Conservation (phyloP, 2,329 filamentous ascomycete species). For the Talaromyces sp. region DNA sequence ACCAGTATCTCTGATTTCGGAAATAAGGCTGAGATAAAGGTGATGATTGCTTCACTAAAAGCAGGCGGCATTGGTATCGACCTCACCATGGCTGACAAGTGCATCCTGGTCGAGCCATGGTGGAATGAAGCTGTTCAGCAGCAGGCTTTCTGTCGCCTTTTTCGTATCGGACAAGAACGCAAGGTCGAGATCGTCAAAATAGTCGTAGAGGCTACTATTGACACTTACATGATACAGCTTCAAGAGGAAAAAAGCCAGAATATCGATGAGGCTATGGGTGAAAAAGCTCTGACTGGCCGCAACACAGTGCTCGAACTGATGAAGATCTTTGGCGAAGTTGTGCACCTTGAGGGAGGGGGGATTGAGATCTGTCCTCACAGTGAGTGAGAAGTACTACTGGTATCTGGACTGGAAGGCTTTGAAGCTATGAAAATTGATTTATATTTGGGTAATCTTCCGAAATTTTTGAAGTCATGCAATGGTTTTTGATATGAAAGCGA, state of each 20-base stretch:
- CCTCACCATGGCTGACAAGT: conserved; percentile 55
- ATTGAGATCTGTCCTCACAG: background rate
- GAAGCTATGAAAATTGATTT: background rate
- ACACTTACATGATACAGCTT: conserved; percentile 51
- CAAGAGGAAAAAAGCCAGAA: conserved; percentile 48
- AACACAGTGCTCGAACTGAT: conserved; percentile 18
- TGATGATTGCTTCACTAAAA: conserved; percentile 53
- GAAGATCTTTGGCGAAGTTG: conserved; percentile 20
- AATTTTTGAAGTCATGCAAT: background rate
- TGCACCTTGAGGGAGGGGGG: conserved; percentile 7
- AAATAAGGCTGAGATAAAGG: conserved; percentile 28
- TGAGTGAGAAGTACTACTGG: background rate
- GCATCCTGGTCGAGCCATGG: conserved; percentile 53
- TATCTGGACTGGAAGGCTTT: background rate
- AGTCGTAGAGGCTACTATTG: conserved; percentile 52
- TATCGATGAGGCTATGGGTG: conserved; percentile 21
- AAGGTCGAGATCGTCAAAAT: conserved; percentile 57
- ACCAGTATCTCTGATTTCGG: conserved; percentile 45
- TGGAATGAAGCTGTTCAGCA: conserved; percentile 59
- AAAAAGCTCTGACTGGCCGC: conserved; percentile 12
- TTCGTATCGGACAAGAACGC: conserved; percentile 59
- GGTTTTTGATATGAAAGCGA: background rate
- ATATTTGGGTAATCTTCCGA: background rate
- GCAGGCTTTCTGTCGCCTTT: conserved; percentile 57
- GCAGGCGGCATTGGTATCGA: conserved; percentile 56